Conservation (phyloP, 192 early-diverging fungal species). For the Gaertneriomyces semiglobifer region DNA sequence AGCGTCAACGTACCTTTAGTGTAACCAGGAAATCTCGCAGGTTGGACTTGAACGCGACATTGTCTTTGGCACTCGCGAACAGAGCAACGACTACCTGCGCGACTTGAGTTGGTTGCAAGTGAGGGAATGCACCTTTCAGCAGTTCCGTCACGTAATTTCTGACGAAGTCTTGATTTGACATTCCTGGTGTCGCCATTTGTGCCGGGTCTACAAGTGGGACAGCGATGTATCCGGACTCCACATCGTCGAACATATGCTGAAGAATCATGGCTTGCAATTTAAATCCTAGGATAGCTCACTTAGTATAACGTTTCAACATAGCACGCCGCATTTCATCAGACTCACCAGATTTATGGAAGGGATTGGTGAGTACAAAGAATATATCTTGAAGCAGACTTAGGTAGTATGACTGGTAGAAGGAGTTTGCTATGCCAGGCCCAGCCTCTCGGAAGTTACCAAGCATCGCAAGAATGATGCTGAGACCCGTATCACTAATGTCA, state of each 20-base stretch:
- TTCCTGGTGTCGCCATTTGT: conserved; percentile 65
- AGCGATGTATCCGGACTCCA: conserved; percentile 75
- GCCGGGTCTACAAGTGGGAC: conserved; percentile 83
- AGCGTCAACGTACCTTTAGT: conserved; percentile 33
- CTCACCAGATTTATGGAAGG: conserved; percentile 92
- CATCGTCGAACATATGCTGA: conserved; percentile 83
- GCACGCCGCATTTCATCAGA: no score
- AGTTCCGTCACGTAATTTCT: conserved; percentile 79
- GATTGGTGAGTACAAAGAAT: conserved; percentile 94
- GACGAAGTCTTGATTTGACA: conserved; percentile 79
- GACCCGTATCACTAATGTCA: conserved; percentile 90
- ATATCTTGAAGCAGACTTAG: conserved; percentile 90
- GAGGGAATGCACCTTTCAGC: conserved; percentile 85
- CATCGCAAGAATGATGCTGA: conserved; percentile 82
- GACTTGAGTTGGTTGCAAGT: conserved; percentile 80
- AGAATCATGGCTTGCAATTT: conserved; percentile 87
- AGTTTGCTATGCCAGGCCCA: conserved; percentile 71
- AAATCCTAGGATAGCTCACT: conserved; percentile 60
- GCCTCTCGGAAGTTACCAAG: conserved; percentile 77
- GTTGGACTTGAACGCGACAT: conserved; percentile 81
- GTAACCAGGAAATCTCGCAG: conserved; percentile 89
- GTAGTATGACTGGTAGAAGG: conserved; percentile 91
- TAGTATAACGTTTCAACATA: no score
- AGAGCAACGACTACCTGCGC: conserved; percentile 81
- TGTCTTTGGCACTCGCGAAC: conserved; percentile 79